phyloP scores from a whole-genome alignment of 208 protist species.

The Crithidia brevicula region DNA sequence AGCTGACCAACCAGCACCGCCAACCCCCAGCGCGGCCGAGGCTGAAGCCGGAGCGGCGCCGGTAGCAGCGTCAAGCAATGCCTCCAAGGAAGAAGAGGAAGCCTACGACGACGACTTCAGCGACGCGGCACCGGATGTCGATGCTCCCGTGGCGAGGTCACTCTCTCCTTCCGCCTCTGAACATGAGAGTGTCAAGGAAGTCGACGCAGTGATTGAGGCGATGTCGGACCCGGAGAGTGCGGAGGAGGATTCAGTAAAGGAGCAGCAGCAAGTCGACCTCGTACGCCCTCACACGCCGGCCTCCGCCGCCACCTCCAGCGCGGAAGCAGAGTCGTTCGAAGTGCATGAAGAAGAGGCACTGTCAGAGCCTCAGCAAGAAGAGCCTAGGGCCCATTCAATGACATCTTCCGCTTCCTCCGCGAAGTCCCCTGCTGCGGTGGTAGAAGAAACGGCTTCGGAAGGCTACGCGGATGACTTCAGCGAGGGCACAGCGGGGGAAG shows the following conservation, averaged over 20 bases:
- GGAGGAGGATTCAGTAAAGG: no score
- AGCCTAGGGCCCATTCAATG: no score
- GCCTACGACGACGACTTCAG: slow-evolving; percentile 10
- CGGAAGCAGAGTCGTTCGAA: no score
- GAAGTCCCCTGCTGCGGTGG: no score
- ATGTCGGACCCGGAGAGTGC: not conserved
- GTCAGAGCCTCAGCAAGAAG: no score
- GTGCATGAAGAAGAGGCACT: no score
- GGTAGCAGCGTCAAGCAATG: not conserved
- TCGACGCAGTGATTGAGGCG: not conserved
- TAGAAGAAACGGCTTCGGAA: not conserved
- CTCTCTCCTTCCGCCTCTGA: not conserved
- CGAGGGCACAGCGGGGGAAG: not conserved
- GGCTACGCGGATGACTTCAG: not conserved
- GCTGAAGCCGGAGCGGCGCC: not conserved
- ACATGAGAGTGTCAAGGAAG: not conserved
- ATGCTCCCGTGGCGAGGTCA: not conserved
- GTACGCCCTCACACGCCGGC: no score
- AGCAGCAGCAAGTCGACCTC: no score
- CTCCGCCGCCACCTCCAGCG: no score
- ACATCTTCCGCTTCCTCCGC: no score
- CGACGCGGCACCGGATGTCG: not conserved
- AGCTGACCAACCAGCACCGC: not conserved
- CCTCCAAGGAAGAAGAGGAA: not conserved
- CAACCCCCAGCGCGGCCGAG: not conserved